Evolutionary conservation across 129 eudicot species (phyloP), one percentile per base, ranked within the genome.

Genomic region (Solidago caesia): DNA sequence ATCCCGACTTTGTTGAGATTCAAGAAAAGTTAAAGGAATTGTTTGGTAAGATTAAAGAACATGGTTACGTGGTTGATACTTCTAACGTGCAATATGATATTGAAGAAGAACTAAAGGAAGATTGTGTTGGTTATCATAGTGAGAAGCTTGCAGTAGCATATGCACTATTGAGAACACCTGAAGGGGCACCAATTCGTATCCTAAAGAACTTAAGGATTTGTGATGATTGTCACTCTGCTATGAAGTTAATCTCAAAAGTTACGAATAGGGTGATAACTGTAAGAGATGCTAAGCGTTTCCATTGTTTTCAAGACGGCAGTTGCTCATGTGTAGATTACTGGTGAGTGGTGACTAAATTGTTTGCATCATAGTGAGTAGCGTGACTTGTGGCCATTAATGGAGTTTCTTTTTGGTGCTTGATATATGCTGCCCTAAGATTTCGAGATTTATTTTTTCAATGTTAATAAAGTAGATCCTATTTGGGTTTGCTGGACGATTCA

Each of bases 141-240:
- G 91, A 89, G 83, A 89, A 89, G 80, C 79, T 89, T 75, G 91
- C 91, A 6, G 84, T 86, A 55, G 91, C 89, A 14, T 89, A 81
- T 77, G 85, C 87, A 67, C 80, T 89, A 58, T 21, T 84, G 82
- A 82, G 72, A 80, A 86, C 91, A 44, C 91, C 85, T 74, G 75
- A 78, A 42, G 72, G 69, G 8, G 91, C 85, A 43, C 87, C 84
- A 4, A 81, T 89, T 42, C 83, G 82, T 57, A 63, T 74, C 9
- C 49, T 74, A 63, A 74, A 64, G 16, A 74, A 74, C 55, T 63
- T 63, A 63, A 74, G 78, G 41, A 62, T 74, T 45, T 74, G 78
- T 15, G 78, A 74, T 63, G 78, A 74, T 78, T 89, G 89, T 66
- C 95, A 89, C 81, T 80, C 84, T 16, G 85, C 89, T 21, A 67